phyloP scores from a whole-genome alignment of 2,329 filamentous ascomycete species.

The Cadophora sp. region DNA sequence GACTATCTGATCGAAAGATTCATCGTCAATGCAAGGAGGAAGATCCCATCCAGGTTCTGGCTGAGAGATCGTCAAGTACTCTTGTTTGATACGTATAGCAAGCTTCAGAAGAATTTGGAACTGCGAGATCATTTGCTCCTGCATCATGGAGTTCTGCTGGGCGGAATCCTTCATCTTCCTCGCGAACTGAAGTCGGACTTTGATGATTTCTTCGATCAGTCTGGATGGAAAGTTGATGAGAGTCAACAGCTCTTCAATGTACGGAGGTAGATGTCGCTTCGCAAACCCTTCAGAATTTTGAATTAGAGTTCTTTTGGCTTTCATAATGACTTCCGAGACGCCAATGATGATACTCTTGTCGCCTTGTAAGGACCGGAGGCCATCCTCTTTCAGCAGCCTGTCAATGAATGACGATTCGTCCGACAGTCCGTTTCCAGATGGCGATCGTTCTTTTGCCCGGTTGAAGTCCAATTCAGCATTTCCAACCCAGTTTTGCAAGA shows the following conservation, averaged over 20 bases:
- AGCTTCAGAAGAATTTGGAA: constrained; percentile 93
- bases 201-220: constrained; percentile 95
- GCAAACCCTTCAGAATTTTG: constrained; percentile 84
- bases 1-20: constrained; percentile 91
- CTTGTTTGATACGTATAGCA: constrained; percentile 89
- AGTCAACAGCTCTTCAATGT: constrained; percentile 94
- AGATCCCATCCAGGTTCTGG: constrained; percentile 94
- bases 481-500: constrained; percentile 95
- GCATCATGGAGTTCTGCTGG: constrained; percentile 90
- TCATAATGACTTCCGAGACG: constrained; percentile 85
- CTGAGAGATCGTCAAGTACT: constrained; percentile 82
- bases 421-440: constrained; percentile 73
- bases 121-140: constrained; percentile 97
- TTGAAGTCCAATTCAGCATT: constrained; percentile 94
- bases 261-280: constrained; percentile 89
- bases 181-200: constrained; percentile 87
- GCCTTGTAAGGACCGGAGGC: constrained; percentile 88
- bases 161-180: constrained; percentile 95
- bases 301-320: constrained; percentile 92
- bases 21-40: constrained; percentile 95
- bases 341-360: constrained; percentile 85
- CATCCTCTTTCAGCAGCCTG: constrained; percentile 93
- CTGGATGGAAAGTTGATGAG: constrained; percentile 97
- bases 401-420: constrained; percentile 96
- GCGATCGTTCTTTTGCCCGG: constrained; percentile 72